Percentiles rank a stretch among this genome's conserved stretches.
These are phyloP conservation scores for Kodamaea sagamina DNA, from an alignment of 805 yeast genomes.

Conservation along the genomic window DNA sequence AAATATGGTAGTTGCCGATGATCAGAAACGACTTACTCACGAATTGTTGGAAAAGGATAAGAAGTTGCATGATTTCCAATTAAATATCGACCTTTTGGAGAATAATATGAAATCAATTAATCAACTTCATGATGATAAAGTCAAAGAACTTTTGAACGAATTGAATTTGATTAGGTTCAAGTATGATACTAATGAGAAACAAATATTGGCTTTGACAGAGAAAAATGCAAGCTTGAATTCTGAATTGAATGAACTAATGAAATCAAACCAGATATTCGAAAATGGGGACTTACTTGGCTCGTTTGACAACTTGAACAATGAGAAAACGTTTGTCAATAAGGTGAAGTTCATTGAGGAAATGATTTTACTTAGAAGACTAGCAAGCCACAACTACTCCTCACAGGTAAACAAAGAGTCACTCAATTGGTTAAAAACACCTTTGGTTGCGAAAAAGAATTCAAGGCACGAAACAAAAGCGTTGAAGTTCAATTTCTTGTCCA, in stretches of 20 bases:
- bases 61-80: constrained; percentile 42
- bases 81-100: constrained; percentile 49
- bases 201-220: constrained; percentile 21
- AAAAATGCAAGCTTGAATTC: constrained; percentile 24
- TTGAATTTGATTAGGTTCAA: constrained; percentile 11
- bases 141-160: constrained; percentile 21
- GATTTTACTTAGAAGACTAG: constrained; percentile 39
- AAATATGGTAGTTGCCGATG: background rate
- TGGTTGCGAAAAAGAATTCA: constrained; percentile 1
- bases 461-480: background rate
- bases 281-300: constrained; percentile 22
- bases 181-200: constrained; percentile 20
- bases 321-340: constrained; percentile 33
- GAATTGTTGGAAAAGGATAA: constrained; percentile 25
- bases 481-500: constrained; percentile 8
- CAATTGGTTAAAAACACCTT: constrained; percentile 24
- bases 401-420: constrained; percentile 13
- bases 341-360: constrained; percentile 48
- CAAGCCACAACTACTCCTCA: constrained; percentile 10
- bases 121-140: constrained; percentile 28
- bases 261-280: constrained; percentile 19
- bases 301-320: constrained; percentile 36
- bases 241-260: constrained; percentile 30
- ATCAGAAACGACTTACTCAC: background rate
- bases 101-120: constrained; percentile 40